Evolutionary conservation across 2,329 filamentous ascomycete genomes (phyloP), one percentile per base, ranked within the genome.

Genomic region (Aureobasidium melanogenum): DNA sequence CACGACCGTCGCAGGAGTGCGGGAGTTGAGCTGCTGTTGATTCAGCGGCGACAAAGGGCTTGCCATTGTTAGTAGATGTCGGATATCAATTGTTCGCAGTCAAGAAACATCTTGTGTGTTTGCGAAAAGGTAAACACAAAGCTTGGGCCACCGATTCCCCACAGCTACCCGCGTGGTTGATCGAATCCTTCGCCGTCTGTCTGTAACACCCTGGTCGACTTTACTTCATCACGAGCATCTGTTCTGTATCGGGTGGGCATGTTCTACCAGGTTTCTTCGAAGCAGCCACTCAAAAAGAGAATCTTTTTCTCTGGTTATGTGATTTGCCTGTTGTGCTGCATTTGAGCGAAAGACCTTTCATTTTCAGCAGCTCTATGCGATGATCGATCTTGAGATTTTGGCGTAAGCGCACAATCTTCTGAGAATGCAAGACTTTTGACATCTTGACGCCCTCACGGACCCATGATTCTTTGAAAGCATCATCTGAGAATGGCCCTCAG

Each of bases 11-110:
- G 43, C 24, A 1, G 60, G 60, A 4, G 60, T 48, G 36, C 60
- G 60, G 22, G 32, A 28, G 30, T 63, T 63, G 51, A 63, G n/a
- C 22, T 52, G 56, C 5, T 38, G 36, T 22, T 48, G 47, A n/a
- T 15, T 39, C 5, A 60, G 36, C 9, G 62, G 62, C 51, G 62
- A 63, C 32, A 63, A 30, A 14, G 62, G 43, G 32, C 50, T 62
- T 47, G 62, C 54, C 62, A 63, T 63, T 28, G 50, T 54, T 19
- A 19, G 2, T 26, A 22, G 8, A 9, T 15, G 22, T 15, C 15
- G n/a, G 15, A 7, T 12, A 22, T 8, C 24, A 24, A 24, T 28
- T 54, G 15, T 17, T 39, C 34, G 8, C n/a, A 26, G 32, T 10
- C 6, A 39, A 14, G n/a, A 54, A 41, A 17, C 15, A n/a, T 17